Conservation (phyloP, 202 grass and related monocot genomes). For the Carex sylvatica region DNA sequence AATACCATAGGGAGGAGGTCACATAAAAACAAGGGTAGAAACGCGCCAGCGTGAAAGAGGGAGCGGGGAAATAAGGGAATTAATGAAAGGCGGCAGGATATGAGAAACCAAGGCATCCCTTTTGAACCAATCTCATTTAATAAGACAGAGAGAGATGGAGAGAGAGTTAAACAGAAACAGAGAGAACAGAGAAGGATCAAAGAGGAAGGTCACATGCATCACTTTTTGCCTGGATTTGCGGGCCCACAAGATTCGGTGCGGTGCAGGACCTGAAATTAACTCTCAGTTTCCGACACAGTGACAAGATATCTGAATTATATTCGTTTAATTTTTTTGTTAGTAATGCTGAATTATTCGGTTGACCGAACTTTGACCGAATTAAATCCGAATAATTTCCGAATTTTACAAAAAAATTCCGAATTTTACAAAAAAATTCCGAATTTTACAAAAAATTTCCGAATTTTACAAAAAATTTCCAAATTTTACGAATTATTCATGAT, state of each 20-base stretch:
- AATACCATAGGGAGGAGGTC: background rate
- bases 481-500: too few species aligned
- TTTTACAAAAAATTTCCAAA: too few species aligned
- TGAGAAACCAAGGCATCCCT: background rate
- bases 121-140: constrained; percentile 26
- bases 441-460: too few species aligned
- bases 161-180: constrained; percentile 24
- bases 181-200: constrained; percentile 15
- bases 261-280: constrained; percentile 27
- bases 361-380: too few species aligned
- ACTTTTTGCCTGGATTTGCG: constrained; percentile 31
- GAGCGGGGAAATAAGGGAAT: background rate
- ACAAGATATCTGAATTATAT: too few species aligned
- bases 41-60: background rate
- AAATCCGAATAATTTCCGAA: too few species aligned
- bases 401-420: too few species aligned
- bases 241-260: constrained; percentile 29
- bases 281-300: too few species aligned
- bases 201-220: constrained; percentile 46
- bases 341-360: too few species aligned
- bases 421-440: too few species aligned
- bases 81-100: background rate
- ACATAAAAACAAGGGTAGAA: background rate
- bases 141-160: constrained; percentile 14
- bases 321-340: too few species aligned